These are phyloP conservation scores for Clarireedia monteithiana DNA, from an alignment of 2,329 filamentous ascomycete species.

Conservation along the genomic window DNA sequence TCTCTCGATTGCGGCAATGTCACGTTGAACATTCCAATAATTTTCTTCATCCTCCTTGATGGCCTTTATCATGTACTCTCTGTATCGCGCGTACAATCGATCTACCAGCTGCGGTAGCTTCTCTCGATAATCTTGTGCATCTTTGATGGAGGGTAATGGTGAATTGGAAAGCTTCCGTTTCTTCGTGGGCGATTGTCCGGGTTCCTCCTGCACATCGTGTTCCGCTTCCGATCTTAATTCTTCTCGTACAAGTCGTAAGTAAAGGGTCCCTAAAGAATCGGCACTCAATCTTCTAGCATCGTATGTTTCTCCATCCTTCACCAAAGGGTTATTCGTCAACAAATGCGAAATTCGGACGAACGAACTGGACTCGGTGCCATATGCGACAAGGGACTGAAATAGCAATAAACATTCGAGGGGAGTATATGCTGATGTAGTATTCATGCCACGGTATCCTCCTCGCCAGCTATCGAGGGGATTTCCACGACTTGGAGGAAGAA, in stretches of 20 bases:
- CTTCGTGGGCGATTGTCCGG: constrained; percentile 47
- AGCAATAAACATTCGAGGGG: constrained; percentile 79
- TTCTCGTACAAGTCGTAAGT: constrained; percentile 67
- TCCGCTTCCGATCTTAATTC: constrained; percentile 49
- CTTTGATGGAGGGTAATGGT: constrained; percentile 54
- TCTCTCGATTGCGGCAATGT: constrained; percentile 62
- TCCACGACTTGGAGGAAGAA: constrained; percentile 44
- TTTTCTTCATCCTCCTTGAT: constrained; percentile 68
- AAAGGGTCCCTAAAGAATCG: constrained; percentile 71
- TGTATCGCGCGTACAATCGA: constrained; percentile 68
- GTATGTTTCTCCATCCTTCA: constrained; percentile 63
- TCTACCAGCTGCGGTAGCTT: constrained; percentile 64
- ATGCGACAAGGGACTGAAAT: constrained; percentile 67
- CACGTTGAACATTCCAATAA: constrained; percentile 54
- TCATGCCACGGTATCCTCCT: constrained; percentile 49
- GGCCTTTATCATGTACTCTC: constrained; percentile 57
- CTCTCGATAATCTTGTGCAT: constrained; percentile 55
- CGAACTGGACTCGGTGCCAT: constrained; percentile 63
- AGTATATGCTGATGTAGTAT: constrained; percentile 59
- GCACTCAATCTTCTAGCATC: constrained; percentile 67
- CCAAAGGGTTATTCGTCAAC: constrained; percentile 64
- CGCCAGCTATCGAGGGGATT: constrained; percentile 48
- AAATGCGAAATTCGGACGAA: constrained; percentile 59
- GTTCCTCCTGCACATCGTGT: constrained; percentile 33
- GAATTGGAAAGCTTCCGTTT: constrained; percentile 70